These are phyloP conservation scores for Polysphondylium violaceum DNA, from an alignment of 78 protist genomes.

Conservation along the genomic window DNA sequence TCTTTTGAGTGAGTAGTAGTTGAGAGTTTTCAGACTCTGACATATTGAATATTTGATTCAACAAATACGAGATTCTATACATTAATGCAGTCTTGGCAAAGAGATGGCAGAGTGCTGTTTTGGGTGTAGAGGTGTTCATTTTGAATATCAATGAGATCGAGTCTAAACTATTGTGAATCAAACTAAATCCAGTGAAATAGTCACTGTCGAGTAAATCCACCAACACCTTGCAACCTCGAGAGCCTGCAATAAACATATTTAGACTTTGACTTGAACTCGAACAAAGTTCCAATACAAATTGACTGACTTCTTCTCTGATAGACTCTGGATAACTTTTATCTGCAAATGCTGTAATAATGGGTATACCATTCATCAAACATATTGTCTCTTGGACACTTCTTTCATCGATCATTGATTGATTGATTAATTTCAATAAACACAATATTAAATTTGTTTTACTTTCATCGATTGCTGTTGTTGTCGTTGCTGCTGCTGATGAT, in stretches of 20 bases:
- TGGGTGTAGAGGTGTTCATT: conserved; percentile 38
- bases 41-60: conserved; percentile 57
- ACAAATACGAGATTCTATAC: conserved; percentile 17
- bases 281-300: conserved; percentile 44
- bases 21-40: neutral
- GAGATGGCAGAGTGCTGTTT: conserved; percentile 67
- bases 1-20: neutral
- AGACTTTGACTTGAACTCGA: conserved; percentile 19
- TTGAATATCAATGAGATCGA: conserved; percentile 60
- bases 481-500: neutral
- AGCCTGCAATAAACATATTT: conserved; percentile 72
- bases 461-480: neutral
- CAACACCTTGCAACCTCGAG: conserved; percentile 61
- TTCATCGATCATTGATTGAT: conserved; percentile 15
- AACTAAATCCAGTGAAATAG: conserved; percentile 49
- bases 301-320: conserved; percentile 50
- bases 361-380: conserved; percentile 71
- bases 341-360: conserved; percentile 51
- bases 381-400: conserved; percentile 31
- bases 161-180: conserved; percentile 66
- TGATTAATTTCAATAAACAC: conserved; percentile 13
- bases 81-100: conserved; percentile 46
- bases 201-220: conserved; percentile 70
- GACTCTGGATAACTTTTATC: conserved; percentile 1
- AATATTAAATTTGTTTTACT: neutral